Evolutionary conservation across 225 moss, liverwort and hornwort genomes (phyloP).

Genomic region (Straminergon stramineum): DNA sequence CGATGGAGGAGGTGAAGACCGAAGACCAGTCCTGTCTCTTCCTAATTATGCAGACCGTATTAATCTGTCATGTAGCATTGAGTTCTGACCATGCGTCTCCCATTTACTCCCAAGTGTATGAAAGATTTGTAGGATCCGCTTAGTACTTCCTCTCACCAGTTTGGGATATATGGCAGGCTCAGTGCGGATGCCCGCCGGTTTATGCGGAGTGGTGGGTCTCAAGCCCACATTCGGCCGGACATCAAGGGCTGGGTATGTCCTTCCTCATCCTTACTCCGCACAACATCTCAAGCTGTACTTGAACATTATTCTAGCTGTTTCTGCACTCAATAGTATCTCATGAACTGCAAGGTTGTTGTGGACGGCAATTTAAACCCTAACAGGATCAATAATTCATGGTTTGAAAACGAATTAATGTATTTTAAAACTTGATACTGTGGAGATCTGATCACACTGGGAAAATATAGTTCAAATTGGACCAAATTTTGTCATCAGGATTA

Average conservation of each 20-base stretch:
- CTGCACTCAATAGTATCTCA: not conserved
- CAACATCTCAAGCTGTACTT: not conserved
- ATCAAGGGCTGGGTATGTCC: constrained; percentile 55
- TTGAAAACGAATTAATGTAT: not conserved
- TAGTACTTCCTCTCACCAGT: not conserved
- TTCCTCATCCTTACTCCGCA: not conserved
- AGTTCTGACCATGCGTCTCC: not conserved
- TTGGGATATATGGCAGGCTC: constrained; percentile 43
- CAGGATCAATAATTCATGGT: too few species aligned
- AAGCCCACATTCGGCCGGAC: constrained; percentile 89
- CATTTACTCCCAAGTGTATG: not conserved
- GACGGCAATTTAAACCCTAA: not conserved
- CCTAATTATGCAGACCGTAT: not conserved
- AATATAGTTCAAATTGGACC: not conserved
- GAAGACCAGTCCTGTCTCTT: not conserved
- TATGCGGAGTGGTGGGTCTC: constrained; percentile 83
- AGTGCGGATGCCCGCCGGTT: constrained; percentile 88
- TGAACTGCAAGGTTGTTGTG: not conserved
- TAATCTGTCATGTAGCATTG: not conserved
- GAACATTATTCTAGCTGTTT: not conserved
- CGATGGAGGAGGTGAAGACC: constrained; percentile 69
- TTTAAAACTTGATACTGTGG: not conserved
- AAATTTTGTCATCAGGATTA: not conserved
- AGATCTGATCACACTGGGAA: not conserved
- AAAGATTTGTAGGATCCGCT: not conserved